Percentiles rank a stretch among this genome's conserved stretches.
Evolutionary conservation across 2,329 filamentous ascomycete genomes (phyloP).

Genomic region (Pseudocercospora crystallina): DNA sequence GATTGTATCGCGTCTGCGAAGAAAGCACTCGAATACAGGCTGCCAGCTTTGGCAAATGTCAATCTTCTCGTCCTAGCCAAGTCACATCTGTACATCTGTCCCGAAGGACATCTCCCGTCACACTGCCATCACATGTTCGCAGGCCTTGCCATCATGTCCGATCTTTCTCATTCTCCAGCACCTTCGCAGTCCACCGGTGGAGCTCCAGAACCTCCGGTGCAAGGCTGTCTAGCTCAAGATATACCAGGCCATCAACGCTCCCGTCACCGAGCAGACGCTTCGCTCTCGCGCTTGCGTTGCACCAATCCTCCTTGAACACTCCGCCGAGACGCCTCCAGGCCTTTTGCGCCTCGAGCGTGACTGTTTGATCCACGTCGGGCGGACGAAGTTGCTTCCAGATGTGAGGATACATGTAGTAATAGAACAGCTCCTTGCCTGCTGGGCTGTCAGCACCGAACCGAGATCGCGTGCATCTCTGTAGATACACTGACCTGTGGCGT

Average conservation of each 20-base stretch:
- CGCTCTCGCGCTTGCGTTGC: slow-evolving; percentile 1
- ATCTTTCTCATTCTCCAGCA: too few species aligned
- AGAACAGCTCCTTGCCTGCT: slow-evolving; percentile 19
- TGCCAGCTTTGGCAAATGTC: too few species aligned
- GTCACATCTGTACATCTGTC: too few species aligned
- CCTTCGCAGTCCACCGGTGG: slow-evolving; percentile 3
- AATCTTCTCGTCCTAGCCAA: too few species aligned
- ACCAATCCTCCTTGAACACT: slow-evolving; percentile 15
- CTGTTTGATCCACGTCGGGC: slow-evolving; percentile 11
- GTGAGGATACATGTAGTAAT: slow-evolving; percentile 22
- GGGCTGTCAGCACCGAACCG: too few species aligned
- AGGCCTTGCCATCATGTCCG: too few species aligned
- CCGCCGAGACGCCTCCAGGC: slow-evolving; percentile 14
- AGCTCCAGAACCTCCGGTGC: slow-evolving; percentile 16
- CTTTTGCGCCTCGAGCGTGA: slow-evolving; percentile 15
- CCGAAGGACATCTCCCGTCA: too few species aligned
- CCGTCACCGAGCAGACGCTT: slow-evolving; percentile 22
- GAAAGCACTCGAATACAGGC: too few species aligned
- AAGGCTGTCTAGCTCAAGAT: slow-evolving; percentile 16
- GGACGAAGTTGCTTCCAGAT: slow-evolving; percentile 19
- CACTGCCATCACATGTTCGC: too few species aligned
- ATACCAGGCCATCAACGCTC: slow-evolving; percentile 13
- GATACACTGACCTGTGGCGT: background rate
- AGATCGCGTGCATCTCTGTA: too few species aligned
- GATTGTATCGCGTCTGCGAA: too few species aligned